These are phyloP conservation scores for Melampsora abietis-canadensis DNA, from an alignment of 1,284 basidiomycete genomes.

Conservation along the genomic window DNA sequence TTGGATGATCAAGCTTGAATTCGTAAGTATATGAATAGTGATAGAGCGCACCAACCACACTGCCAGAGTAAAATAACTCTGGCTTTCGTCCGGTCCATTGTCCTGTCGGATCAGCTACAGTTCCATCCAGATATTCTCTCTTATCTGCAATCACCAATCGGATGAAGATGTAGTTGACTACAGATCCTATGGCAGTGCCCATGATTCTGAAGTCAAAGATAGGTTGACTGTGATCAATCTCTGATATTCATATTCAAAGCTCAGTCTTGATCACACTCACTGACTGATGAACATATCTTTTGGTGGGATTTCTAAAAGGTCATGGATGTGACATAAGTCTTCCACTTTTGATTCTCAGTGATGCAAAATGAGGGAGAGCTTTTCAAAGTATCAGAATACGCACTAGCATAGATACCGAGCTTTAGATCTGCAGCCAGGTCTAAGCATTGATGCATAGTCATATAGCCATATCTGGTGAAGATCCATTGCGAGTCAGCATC, in stretches of 20 bases:
- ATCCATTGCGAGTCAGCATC: neutral
- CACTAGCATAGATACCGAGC: constrained; percentile 53
- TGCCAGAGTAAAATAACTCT: constrained; percentile 52
- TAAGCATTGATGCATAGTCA: constrained; percentile 51
- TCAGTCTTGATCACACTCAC: constrained; percentile 7
- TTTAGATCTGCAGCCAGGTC: constrained; percentile 53
- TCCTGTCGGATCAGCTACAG: constrained; percentile 51
- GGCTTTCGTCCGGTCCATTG: constrained; percentile 53
- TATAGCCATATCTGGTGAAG: constrained; percentile 28
- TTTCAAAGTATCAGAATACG: neutral
- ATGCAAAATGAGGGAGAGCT: neutral
- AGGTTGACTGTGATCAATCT: neutral
- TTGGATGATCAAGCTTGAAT: neutral
- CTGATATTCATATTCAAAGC: neutral
- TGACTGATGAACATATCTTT: constrained; percentile 53
- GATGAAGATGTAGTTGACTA: constrained; percentile 52
- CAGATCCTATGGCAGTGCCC: constrained; percentile 52
- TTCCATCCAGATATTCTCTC: constrained; percentile 51
- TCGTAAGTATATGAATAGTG: neutral
- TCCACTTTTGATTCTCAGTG: neutral
- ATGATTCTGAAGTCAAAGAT: constrained; percentile 39
- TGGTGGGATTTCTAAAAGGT: constrained; percentile 48
- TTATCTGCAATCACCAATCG: constrained; percentile 52
- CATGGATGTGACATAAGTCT: neutral
- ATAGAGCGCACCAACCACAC: constrained; percentile 30